Percentiles rank a stretch among this genome's conserved stretches.
phyloP scores from a whole-genome alignment of 352 stramenopile genomes.

The Phytophthora uliginosa region DNA sequence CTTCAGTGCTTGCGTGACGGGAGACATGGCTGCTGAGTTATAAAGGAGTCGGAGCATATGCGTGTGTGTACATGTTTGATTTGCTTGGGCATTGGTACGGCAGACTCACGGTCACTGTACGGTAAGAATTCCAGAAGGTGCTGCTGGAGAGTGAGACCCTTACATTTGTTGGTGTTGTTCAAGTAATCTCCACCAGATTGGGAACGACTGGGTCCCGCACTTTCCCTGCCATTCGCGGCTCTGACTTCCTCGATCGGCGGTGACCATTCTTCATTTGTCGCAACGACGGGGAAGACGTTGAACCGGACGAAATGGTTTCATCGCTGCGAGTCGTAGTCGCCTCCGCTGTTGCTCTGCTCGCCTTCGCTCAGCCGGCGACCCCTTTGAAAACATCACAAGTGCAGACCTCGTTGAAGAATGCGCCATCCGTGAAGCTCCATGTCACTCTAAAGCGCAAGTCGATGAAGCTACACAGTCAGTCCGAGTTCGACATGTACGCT shows the following conservation, averaged over 20 bases:
- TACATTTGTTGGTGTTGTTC: not conserved
- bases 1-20: not conserved
- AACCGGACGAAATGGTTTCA: not conserved
- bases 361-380: not conserved
- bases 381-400: not conserved
- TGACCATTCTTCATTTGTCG: conserved; percentile 4
- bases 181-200: not conserved
- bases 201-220: conserved; percentile 4
- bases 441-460: conserved; percentile 38
- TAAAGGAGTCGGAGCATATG: too few species aligned
- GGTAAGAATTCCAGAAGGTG: not conserved
- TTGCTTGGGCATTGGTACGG: too few species aligned
- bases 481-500: conserved; percentile 41
- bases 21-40: not conserved
- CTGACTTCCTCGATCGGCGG: not conserved
- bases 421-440: conserved; percentile 37
- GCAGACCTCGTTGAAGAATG: conserved; percentile 9
- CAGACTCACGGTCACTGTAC: too few species aligned
- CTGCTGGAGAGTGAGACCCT: too few species aligned
- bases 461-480: conserved; percentile 38
- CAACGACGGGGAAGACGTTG: not conserved
- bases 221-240: not conserved
- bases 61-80: too few species aligned
- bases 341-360: not conserved
- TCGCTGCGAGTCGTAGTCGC: not conserved